Evolutionary conservation across 345 rosid species (phyloP).

Genomic region (Gossypium longicalyx): DNA sequence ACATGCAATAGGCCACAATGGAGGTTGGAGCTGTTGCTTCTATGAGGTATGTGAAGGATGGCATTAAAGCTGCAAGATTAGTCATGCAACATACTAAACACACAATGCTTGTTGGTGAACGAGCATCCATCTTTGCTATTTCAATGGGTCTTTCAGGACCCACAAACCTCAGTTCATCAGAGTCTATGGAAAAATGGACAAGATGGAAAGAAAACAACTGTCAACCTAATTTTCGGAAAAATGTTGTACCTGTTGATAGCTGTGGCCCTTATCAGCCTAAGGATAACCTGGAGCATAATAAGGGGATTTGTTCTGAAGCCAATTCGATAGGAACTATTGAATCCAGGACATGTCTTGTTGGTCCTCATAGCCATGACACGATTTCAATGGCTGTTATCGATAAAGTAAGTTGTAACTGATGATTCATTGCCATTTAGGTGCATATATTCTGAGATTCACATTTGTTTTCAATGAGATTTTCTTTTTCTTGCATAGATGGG

Average conservation of each 20-base stretch:
- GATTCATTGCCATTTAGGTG: not conserved
- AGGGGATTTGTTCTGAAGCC: conserved; percentile 22
- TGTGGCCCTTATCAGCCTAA: conserved; percentile 81
- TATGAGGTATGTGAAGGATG: conserved; percentile 91
- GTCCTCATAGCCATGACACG: conserved; percentile 80
- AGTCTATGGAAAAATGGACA: conserved; percentile 71
- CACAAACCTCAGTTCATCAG: conserved; percentile 67
- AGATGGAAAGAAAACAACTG: conserved; percentile 66
- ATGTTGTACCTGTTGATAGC: conserved; percentile 44
- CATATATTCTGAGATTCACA: not conserved
- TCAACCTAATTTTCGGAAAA: conserved; percentile 86
- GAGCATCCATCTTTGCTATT: conserved; percentile 81
- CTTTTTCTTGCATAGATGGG: conserved; percentile 48
- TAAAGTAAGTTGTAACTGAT: conserved; percentile 41
- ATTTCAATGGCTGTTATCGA: conserved; percentile 91
- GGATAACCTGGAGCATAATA: conserved; percentile 14
- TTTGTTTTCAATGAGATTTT: conserved; percentile 10
- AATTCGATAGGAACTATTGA: conserved; percentile 30
- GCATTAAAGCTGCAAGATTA: conserved; percentile 77
- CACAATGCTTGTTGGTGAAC: conserved; percentile 79
- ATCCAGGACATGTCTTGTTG: conserved; percentile 47
- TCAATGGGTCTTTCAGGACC: conserved; percentile 97
- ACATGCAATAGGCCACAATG: conserved; percentile 72
- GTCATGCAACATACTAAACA: conserved; percentile 81
- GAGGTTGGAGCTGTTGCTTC: conserved; percentile 99